Evolutionary conservation across 2,329 filamentous ascomycete genomes (phyloP), one percentile per base, ranked within the genome.

Genomic region (Phaeomoniella chlamydospora): DNA sequence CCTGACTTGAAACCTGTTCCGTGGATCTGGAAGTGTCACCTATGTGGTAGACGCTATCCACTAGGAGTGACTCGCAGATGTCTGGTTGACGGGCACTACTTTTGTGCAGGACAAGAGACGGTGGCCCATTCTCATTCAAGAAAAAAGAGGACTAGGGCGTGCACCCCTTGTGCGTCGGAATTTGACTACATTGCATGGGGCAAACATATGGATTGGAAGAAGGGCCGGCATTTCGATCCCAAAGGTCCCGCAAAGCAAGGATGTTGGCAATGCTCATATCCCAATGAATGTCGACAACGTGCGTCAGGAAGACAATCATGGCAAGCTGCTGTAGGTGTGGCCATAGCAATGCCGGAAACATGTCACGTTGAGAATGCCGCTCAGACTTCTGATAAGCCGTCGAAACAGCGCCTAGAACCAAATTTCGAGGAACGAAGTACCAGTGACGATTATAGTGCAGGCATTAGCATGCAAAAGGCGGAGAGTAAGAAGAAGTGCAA

Each of bases 171-270:
- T 41, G 49, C 50, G 0, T 62, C 57, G 29, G 64, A 69, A 36
- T 72, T 72, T 37, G 68, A 72, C 45, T 72, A 70, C 37, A 39
- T 49, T 4, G 62, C 64, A 0, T 72, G 68, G 68, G 62, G 64
- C 37, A 43, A 46, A 0, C 64, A 59, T 55, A 60, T 60, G 2
- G 43, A 50, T 3, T 71, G 68, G 67, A 42, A 34, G 26, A 43
- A 35, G 19, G 43, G 40, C 14, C 39, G n/a, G 22, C 22, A 26
- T 9, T 9, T 26, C 22, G n/a, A 9, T 26, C 22, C n/a, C 22
- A 6, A 9, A 6, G 9, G 9, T n/a, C 22, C 22, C 22, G 22
- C 22, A 26, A 26, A 26, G 9, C 6, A n/a, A 26, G n/a, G n/a
- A 26, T 26, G 22, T 26, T n/a, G 6, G 9, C n/a, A 26, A 26